Conservation (phyloP, 2,329 filamentous ascomycete genomes). For the Verruconis gallopava region DNA sequence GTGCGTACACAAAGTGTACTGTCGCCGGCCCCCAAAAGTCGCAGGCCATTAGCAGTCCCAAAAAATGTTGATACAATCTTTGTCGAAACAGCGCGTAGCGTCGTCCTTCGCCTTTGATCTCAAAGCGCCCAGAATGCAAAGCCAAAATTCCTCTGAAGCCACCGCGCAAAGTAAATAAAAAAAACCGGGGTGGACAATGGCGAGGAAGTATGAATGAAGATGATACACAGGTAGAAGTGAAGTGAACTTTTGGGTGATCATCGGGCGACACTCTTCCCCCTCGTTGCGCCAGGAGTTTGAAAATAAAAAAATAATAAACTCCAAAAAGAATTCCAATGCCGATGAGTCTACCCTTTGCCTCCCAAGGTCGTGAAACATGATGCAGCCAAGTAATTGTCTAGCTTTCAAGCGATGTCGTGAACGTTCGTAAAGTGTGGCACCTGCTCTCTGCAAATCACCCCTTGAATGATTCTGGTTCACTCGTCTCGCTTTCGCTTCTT, state of each 20-base stretch:
- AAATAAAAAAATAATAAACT: background rate
- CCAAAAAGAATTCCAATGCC: background rate
- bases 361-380: constrained; percentile 6
- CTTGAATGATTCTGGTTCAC: constrained; percentile 15
- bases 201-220: constrained; percentile 6
- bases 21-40: background rate
- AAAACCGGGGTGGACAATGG: too few species aligned
- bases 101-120: too few species aligned
- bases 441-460: background rate
- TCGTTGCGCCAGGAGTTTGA: background rate
- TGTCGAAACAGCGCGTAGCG: too few species aligned
- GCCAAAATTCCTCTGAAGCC: too few species aligned
- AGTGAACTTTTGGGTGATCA: constrained; percentile 5
- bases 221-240: constrained; percentile 1
- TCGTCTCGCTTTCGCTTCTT: constrained; percentile 67
- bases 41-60: background rate
- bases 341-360: background rate
- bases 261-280: background rate
- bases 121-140: background rate
- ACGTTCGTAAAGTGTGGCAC: constrained; percentile 5
- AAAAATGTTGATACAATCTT: background rate
- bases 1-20: background rate
- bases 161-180: too few species aligned
- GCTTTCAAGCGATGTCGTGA: constrained; percentile 5
- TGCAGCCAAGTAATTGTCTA: background rate